Evolutionary conservation across 305 asterid genomes (phyloP).

Genomic region (Petunia hybrid): DNA sequence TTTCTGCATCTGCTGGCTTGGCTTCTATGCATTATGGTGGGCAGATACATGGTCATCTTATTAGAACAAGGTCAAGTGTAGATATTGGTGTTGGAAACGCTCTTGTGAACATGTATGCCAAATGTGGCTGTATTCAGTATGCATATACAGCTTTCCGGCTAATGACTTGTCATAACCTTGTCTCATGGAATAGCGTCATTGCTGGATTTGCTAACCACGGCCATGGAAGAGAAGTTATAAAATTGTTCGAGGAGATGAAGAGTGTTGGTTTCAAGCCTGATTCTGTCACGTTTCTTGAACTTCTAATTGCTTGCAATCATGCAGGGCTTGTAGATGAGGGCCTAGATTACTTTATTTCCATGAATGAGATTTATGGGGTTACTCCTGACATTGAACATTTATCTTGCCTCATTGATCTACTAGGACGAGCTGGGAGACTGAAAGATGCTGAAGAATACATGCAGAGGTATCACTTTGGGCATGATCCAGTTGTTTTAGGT

Average conservation of each 20-base stretch:
- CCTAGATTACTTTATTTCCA: constrained; percentile 47
- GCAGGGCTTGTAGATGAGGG: constrained; percentile 71
- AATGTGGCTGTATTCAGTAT: constrained; percentile 57
- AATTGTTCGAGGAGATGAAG: constrained; percentile 57
- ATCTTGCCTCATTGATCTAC: constrained; percentile 70
- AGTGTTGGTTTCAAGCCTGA: constrained; percentile 56
- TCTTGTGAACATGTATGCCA: constrained; percentile 81
- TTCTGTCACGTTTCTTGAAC: constrained; percentile 65
- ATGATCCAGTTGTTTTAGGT: constrained; percentile 68
- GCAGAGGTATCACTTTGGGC: constrained; percentile 43
- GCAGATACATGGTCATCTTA: constrained; percentile 64
- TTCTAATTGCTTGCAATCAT: constrained; percentile 76
- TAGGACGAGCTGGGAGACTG: constrained; percentile 77
- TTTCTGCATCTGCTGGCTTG: constrained; percentile 67
- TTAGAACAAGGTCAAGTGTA: constrained; percentile 52
- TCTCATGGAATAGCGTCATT: constrained; percentile 80
- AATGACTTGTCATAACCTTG: constrained; percentile 56
- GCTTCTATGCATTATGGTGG: constrained; percentile 62
- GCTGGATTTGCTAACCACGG: constrained; percentile 73
- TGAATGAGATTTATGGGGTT: constrained; percentile 49
- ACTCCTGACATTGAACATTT: constrained; percentile 59
- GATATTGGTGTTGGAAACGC: constrained; percentile 69
- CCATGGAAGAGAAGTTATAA: constrained; percentile 50
- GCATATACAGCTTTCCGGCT: constrained; percentile 50
- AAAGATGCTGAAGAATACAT: constrained; percentile 62